phyloP scores from a whole-genome alignment of 805 yeast genomes.

The Candida pini region DNA sequence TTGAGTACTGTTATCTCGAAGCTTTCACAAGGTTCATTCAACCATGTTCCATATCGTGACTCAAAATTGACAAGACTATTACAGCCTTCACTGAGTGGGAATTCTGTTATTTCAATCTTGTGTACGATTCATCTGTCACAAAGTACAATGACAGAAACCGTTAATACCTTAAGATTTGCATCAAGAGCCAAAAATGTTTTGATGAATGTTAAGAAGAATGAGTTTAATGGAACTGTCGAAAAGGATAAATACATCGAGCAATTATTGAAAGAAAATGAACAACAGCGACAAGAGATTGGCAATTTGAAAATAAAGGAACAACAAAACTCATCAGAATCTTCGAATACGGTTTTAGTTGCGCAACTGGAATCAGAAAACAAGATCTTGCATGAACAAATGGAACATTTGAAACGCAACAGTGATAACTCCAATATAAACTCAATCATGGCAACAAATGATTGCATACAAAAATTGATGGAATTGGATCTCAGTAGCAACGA shows the following conservation, averaged over 20 bases:
- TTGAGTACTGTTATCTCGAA: slow-evolving; percentile 89
- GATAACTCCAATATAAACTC: slow-evolving; percentile 34
- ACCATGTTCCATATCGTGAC: slow-evolving; percentile 88
- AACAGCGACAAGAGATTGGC: slow-evolving; percentile 49
- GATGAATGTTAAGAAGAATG: slow-evolving; percentile 56
- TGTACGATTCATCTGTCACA: slow-evolving; percentile 77
- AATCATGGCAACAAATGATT: slow-evolving; percentile 52
- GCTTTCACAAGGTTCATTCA: slow-evolving; percentile 34
- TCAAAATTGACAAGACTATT: slow-evolving; percentile 84
- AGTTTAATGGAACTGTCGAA: slow-evolving; percentile 30
- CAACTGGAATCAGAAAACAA: slow-evolving; percentile 56
- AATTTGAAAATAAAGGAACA: slow-evolving; percentile 23
- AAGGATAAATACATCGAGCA: slow-evolving; percentile 50
- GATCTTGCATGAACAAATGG: slow-evolving; percentile 59
- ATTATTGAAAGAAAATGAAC: slow-evolving; percentile 54
- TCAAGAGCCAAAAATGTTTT: slow-evolving; percentile 86
- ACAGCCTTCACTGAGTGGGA: slow-evolving; percentile 90
- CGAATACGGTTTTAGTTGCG: slow-evolving; percentile 10
- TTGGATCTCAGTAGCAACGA: too few species aligned
- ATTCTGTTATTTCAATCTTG: slow-evolving; percentile 73
- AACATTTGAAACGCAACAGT: slow-evolving; percentile 59
- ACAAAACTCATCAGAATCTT: slow-evolving; percentile 2
- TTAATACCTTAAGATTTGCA: slow-evolving; percentile 86
- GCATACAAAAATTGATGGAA: slow-evolving; percentile 53
- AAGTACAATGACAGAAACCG: slow-evolving; percentile 65